Evolutionary conservation across 2,329 filamentous ascomycete genomes (phyloP), one percentile per base, ranked within the genome.

Genomic region (Trichoderma lentiforme): DNA sequence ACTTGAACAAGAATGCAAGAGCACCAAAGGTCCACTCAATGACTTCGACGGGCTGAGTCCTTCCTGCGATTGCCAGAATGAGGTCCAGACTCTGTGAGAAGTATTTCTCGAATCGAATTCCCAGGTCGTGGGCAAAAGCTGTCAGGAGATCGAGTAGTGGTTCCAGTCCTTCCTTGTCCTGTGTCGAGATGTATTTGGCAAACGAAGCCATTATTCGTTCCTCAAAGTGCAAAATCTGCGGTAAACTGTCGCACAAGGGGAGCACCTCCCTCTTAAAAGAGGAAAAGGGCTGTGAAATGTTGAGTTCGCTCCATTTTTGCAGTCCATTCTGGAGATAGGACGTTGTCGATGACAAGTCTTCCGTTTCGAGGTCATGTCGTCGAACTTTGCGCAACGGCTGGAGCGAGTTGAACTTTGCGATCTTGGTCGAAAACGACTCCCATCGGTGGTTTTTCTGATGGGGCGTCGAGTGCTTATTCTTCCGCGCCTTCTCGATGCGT

Each of bases 1-100:
- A 98, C 80, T 99, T 99, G 88, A 99, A 98, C 53, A 98, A 86
- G 86, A 97, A 99, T 60, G 96, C 94, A 71, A 99, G 86, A 76
- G 93, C 95, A 14, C 92, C 94, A 82, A 99, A 99, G 65, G 93
- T 95, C 95, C 95, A 98, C 83, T 99, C 96, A 65, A 98, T 93
- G n/a, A 97, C 94, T 74, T 95, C 93, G 30, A 93, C 91, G 78
- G 93, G 92, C 71, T 92, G 87, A 68, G 93, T 90, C 76, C 90
- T 92, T 69, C 91, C 91, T 12, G 94, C 95, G 74, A 98, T 88
- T 18, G 90, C 89, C 51, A 93, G 89, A 70, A 99, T 90, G 69
- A 97, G 84, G 69, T 86, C 88, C 72, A 99, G 89, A 30, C 92
- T 90, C 66, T 88, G 87, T 60, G 90, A 87, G 80, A 97, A 98